These are phyloP conservation scores for Aspergillus unguis DNA, from an alignment of 2,329 filamentous ascomycete species.

Conservation along the genomic window DNA sequence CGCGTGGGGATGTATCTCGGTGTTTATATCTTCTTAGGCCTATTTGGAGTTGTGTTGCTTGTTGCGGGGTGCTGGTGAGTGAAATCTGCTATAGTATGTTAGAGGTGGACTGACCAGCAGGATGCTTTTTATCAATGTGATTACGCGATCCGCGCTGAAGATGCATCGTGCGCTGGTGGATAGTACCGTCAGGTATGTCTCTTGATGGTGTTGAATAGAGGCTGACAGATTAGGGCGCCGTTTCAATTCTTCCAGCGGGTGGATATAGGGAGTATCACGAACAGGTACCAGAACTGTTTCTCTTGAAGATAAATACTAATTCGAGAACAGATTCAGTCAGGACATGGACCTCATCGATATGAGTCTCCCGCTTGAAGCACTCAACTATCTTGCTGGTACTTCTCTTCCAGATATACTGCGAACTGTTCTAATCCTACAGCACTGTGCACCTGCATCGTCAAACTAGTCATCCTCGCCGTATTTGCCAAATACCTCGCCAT, in stretches of 20 bases:
- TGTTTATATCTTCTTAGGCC: background rate
- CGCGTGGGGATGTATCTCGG: background rate
- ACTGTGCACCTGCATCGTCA: background rate
- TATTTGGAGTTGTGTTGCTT: background rate
- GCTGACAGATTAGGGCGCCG: conserved; percentile 23
- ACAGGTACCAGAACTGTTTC: conserved; percentile 16
- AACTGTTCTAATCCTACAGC: background rate
- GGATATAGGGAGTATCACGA: conserved; percentile 45
- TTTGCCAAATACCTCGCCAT: background rate
- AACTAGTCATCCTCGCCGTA: background rate
- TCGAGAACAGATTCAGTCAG: conserved; percentile 37
- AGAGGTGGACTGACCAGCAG: background rate
- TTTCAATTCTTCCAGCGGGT: conserved; percentile 45
- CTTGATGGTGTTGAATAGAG: too few species aligned
- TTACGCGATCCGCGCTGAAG: background rate
- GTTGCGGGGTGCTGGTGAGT: background rate
- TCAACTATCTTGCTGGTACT: background rate
- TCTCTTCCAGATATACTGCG: background rate
- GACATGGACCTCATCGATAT: conserved; percentile 48
- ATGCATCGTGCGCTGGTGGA: background rate
- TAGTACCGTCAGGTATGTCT: background rate
- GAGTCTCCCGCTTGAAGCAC: conserved; percentile 27
- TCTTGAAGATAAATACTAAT: too few species aligned
- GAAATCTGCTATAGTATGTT: background rate
- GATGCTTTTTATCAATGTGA: background rate